phyloP scores from a whole-genome alignment of 1,284 basidiomycete species.

The Ganoderma lucidum region DNA sequence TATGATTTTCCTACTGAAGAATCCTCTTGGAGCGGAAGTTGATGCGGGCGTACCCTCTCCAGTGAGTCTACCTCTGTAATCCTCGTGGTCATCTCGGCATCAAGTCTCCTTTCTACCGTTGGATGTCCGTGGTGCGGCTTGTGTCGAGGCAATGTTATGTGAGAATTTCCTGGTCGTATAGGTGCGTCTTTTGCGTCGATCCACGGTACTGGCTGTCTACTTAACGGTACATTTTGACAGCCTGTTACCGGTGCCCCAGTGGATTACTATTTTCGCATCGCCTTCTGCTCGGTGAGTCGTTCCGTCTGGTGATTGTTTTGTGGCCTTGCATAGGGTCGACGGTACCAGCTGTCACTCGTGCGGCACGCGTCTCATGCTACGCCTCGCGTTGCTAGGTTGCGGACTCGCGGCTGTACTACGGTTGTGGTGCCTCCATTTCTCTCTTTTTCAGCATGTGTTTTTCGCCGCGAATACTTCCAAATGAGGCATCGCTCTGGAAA shows the following conservation, averaged over 20 bases:
- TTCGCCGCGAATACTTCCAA: not conserved
- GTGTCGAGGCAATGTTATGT: not conserved
- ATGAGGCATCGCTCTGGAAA: not conserved
- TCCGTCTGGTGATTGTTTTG: not conserved
- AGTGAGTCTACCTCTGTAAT: no score
- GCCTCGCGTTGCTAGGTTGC: not conserved
- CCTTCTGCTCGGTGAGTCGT: not conserved
- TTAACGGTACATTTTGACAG: not conserved
- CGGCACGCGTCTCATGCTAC: not conserved
- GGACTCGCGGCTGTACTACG: not conserved
- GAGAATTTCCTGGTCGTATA: not conserved
- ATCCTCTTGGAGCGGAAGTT: no score
- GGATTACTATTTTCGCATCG: not conserved
- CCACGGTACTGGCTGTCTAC: not conserved
- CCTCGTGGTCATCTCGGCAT: no score
- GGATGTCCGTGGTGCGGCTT: not conserved
- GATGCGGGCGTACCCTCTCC: no score
- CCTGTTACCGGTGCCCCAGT: no score
- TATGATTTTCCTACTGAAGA: no score
- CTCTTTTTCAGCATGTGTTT: not conserved
- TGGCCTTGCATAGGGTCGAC: not conserved
- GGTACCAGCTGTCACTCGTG: not conserved
- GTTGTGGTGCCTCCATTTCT: not conserved
- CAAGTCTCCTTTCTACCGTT: not conserved
- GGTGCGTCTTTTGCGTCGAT: not conserved